Evolutionary conservation across 768 basidiomycete species (phyloP), one percentile per base, ranked within the genome.

Genomic region (Clitopilus hobsonii): DNA sequence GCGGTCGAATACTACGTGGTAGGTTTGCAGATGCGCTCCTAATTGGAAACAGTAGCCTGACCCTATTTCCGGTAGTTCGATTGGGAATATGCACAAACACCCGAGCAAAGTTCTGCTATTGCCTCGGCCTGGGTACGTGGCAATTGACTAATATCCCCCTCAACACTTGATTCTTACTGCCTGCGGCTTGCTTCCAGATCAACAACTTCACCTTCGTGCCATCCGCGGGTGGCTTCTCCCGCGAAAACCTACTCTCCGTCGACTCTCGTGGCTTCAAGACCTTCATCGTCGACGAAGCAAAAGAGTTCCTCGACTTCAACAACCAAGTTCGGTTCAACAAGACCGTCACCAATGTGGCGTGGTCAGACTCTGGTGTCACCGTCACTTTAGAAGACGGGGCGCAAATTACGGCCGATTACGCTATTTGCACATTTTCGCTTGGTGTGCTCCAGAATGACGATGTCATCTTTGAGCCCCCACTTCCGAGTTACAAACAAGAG

Each of bases 391-490:
- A 66, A 1, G 68, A 75, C 54, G 83, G 81, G 0, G 57, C 67
- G 25, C 67, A 36, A 2, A 61, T 87, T 23, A 69, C 65, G 13
- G 84, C 76, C 14, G 79, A 86, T 53, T 83, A 85, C 63, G 84
- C 79, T 2, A 62, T 89, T 25, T 81, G 80, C 58, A 88, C 87
- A 0, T 88, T 88, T 68, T 87, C 85, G 57, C 64, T 86, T 2
- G 87, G 87, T 0, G 87, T 89, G 5, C 69, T 89, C 54, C 87
- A 89, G 67, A 73, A 85, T 54, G 69, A 76, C 27, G 85, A 86
- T 56, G 80, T 88, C 3, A 55, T 50, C 2, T 88, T 86, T 58
- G 62, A 75, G 38, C 86, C 86, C 1, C 23, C 68, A 6, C 64
- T 87, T 18, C 86, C 85, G 23, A 60, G 70, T 66, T 88, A 78